Evolutionary conservation across 2,329 filamentous ascomycete species (phyloP), one percentile per base, ranked within the genome.

Genomic region (Colletotrichum gigasporum): DNA sequence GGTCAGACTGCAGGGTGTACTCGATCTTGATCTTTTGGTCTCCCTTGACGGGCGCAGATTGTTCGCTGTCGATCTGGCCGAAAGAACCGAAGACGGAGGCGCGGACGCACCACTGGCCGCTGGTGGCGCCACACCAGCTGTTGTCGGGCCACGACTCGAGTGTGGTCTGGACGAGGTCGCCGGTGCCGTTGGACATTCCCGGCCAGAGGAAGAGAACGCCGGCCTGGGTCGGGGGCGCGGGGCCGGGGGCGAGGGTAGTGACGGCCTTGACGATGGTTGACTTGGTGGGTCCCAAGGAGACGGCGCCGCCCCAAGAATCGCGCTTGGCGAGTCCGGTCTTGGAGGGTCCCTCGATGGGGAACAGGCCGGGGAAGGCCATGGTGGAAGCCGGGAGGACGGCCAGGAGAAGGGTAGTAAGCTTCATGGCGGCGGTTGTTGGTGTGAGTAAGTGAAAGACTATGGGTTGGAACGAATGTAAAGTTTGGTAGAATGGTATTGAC

Each of bases 121-220:
- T 66, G 2, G 37, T 61, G 14, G 76, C 79, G 35, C 78, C 78
- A 63, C 79, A 81, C 78, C 78, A 81, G 22, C 68, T 66, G 65
- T 81, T 80, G 54, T 71, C 71, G 7, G 74, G 67, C 79, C 78
- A 81, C 16, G 72, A 74, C 66, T 82, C 78, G 6, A 80, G 70
- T 0, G 78, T 80, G 0, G 78, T 77, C 63, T 81, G 78, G 52
- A 81, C 69, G 14, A 81, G 71, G 55, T 81, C 75, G 2, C 79
- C 78, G 5, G 79, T 81, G 35, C 79, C 78, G 66, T 81, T 82
- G 62, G 75, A 79, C 76, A 81, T 81, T 5, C 79, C 79, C 6
- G 78, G 79, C 78, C 77, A 81, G 42, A 82, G 73, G 70, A 79
- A 80, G 1, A 81, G 72, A 28, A 70, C 70, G 8, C 78, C 78